phyloP scores from a whole-genome alignment of 1,284 basidiomycete genomes.

The Exobasidium rhododendri region DNA sequence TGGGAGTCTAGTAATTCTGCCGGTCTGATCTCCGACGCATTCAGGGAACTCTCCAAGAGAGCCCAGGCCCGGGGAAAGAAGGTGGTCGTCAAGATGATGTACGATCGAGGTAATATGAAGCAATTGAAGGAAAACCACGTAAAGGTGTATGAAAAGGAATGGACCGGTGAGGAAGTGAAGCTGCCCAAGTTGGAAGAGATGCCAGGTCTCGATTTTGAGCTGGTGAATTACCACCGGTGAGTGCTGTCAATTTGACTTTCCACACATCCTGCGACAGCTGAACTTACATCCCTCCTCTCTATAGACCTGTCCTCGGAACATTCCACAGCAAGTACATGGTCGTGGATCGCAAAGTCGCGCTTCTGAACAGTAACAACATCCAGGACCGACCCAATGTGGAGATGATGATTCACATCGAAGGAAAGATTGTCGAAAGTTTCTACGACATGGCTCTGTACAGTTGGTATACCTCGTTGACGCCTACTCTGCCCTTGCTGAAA shows the following conservation, averaged over 20 bases:
- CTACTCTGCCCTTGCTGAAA: conserved; percentile 62
- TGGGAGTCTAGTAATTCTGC: conserved; percentile 50
- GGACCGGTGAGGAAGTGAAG: conserved; percentile 40
- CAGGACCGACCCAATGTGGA: conserved; percentile 59
- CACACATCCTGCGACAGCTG: too few relatives aligned
- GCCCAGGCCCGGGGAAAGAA: conserved; percentile 20
- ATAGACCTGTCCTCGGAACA: conserved; percentile 60
- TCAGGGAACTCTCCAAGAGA: conserved; percentile 40
- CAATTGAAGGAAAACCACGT: conserved; percentile 43
- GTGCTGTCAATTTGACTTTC: too few relatives aligned
- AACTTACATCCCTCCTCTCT: too few relatives aligned
- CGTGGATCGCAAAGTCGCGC: conserved; percentile 69
- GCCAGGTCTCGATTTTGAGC: conserved; percentile 42
- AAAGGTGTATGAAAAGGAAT: conserved; percentile 34
- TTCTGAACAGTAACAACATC: conserved; percentile 73
- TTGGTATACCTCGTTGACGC: conserved; percentile 64
- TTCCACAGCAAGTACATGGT: conserved; percentile 76
- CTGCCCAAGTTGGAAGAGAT: conserved; percentile 42
- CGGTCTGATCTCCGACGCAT: conserved; percentile 39
- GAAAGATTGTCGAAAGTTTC: conserved; percentile 67
- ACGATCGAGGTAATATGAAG: conserved; percentile 47
- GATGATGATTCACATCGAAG: conserved; percentile 58
- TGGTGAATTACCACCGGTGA: conserved; percentile 30
- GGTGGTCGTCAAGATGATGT: conserved; percentile 50
- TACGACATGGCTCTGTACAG: conserved; percentile 71